Conservation (phyloP, 352 stramenopile genomes). For the Phytophthora sojae region DNA sequence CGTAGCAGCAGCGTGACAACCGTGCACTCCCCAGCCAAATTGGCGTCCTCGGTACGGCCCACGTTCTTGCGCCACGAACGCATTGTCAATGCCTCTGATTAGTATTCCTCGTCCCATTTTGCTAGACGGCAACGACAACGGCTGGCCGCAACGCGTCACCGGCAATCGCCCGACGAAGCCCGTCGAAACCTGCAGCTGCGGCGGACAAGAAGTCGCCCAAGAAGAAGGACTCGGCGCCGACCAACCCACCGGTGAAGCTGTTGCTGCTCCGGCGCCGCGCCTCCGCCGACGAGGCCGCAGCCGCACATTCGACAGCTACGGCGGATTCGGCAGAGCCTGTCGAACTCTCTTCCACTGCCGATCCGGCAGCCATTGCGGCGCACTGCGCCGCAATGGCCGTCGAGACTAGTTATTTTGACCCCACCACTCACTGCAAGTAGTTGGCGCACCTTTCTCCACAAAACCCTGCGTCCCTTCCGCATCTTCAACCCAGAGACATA, state of each 20-base stretch:
- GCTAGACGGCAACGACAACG: constrained; percentile 9
- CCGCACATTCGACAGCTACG: neutral
- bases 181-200: constrained; percentile 8
- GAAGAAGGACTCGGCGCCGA: constrained; percentile 34
- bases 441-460: neutral
- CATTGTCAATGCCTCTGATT: constrained; percentile 16
- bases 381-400: neutral
- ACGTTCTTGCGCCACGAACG: neutral
- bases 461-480: neutral
- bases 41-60: constrained; percentile 17
- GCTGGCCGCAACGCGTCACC: constrained; percentile 1
- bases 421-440: neutral
- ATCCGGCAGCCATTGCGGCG: neutral
- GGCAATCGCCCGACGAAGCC: constrained; percentile 11
- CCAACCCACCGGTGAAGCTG: constrained; percentile 73
- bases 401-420: neutral
- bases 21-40: constrained; percentile 16
- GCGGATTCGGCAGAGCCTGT: neutral
- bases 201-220: constrained; percentile 29
- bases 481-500: constrained; percentile 24
- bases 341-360: constrained; percentile 22
- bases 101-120: neutral
- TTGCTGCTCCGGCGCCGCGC: constrained; percentile 58
- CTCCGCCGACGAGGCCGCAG: constrained; percentile 15
- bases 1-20: constrained; percentile 21